Evolutionary conservation across 345 rosid species (phyloP).

Genomic region (Heritiera fomes): DNA sequence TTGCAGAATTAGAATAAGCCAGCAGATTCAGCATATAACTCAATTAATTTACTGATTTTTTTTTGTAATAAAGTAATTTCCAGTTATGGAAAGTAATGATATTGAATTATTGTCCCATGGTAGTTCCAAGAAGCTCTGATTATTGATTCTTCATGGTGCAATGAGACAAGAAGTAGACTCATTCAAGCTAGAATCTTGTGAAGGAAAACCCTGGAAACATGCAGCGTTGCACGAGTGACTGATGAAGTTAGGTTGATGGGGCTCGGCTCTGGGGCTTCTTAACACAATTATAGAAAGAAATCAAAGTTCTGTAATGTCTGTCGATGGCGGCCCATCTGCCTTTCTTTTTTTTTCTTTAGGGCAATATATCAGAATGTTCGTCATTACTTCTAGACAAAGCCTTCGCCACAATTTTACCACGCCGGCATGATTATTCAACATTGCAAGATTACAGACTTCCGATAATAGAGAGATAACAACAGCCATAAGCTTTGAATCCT

Average conservation of each 20-base stretch:
- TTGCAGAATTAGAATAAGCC: neutral
- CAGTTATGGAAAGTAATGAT: too few relatives aligned
- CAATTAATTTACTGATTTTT: too few relatives aligned
- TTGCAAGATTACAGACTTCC: neutral
- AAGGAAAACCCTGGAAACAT: neutral
- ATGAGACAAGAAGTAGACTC: neutral
- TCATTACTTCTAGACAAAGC: neutral
- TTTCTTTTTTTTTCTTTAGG: neutral
- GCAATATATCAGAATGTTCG: neutral
- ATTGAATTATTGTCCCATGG: neutral
- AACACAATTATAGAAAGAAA: neutral
- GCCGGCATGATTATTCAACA: too few relatives aligned
- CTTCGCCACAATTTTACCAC: neutral
- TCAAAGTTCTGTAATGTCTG: neutral
- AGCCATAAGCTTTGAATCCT: too few relatives aligned
- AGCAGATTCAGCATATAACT: neutral
- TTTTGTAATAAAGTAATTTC: too few relatives aligned
- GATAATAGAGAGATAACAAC: too few relatives aligned
- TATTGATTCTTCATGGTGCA: neutral
- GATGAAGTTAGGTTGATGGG: neutral
- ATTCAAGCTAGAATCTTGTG: neutral
- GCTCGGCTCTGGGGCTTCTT: neutral
- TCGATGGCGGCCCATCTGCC: neutral
- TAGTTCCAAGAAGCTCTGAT: neutral
- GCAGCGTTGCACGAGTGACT: constrained; percentile 12